Base-by-base conservation (phyloP, 208 protist species). In the Crithidia sp. region DNA sequence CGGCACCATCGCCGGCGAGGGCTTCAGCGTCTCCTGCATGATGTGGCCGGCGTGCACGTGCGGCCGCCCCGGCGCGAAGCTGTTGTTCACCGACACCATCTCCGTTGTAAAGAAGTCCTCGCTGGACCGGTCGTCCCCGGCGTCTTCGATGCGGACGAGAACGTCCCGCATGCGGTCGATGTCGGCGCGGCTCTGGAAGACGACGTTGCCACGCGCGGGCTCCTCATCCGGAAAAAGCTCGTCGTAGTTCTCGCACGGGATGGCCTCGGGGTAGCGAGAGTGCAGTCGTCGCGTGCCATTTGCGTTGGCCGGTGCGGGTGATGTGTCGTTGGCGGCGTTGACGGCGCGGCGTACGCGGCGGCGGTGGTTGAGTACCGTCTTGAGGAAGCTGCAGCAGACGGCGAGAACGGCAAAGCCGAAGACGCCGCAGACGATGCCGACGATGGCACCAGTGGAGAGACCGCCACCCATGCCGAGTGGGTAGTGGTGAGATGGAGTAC, bases 101-200 rank as follows among this genome's bases (percentile, higher is more conserved):
- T 64, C 59, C 43, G 43, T 64, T 2, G 59, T 64, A 8, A 16
- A 47, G 17, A 64, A 64, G 43, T 64, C 59, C 59, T 53, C 43
- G 59, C 59, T 64, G 43, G 41, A 53, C 5, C 43, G 43, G 17
- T 64, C 59, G 17, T 64, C 59, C 2, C 59, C 59, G 39, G 59
- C 59, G 43, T 64, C 59, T n/a, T 64, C 59, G 43, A 64, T 17
- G n/a, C 36, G 56, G 7, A 67, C 62, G 28, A 80, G 49, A 58
- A 64, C 59, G 5, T 64, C 59, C 4, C 59, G 59, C 43, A 64
- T 52, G 59, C 59, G 59, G 28, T 64, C 59, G 8, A 64, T 47
- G 4, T 80, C 75, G 13, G 63, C 67, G 1, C 44, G 49, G 57
- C 44, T 65, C 10, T 52, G 75, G n/a, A 80, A 67, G 19, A 74